phyloP scores from a whole-genome alignment of 2,329 filamentous ascomycete genomes.

The Pochonia chlamydosporia region DNA sequence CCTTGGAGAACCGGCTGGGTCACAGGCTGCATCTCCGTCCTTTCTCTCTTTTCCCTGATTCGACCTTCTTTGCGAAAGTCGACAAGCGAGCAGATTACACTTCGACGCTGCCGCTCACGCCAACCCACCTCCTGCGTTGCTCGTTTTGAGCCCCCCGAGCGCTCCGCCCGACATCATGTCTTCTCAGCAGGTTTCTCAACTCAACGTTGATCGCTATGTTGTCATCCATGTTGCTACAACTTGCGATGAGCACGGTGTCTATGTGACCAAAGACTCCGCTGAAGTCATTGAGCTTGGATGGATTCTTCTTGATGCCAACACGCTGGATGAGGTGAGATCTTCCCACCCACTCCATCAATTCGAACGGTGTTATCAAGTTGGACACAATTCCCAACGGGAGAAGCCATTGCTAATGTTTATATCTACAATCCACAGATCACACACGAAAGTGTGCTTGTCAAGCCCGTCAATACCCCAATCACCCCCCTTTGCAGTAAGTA shows the following conservation, averaged over 20 bases:
- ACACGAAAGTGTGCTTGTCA: conserved; percentile 93
- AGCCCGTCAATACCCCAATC: conserved; percentile 97
- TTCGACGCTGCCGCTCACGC: conserved; percentile 10
- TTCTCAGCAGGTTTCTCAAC: conserved; percentile 42
- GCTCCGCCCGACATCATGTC: conserved; percentile 26
- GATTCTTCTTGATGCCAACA: conserved; percentile 91
- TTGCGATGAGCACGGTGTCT: conserved; percentile 98
- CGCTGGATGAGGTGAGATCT: conserved; percentile 77
- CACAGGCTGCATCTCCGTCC: conserved; percentile 27
- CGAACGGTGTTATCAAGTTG: too few relatives aligned
- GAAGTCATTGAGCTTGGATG: conserved; percentile 99
- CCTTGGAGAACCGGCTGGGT: conserved; percentile 27
- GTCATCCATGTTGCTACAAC: conserved; percentile 98
- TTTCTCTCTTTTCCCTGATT: conserved; percentile 16
- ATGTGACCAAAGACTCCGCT: conserved; percentile 97
- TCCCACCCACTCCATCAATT: conserved; percentile 7
- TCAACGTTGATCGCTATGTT: conserved; percentile 89
- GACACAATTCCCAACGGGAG: too few relatives aligned
- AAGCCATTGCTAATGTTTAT: conserved; percentile 9
- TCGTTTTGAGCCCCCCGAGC: conserved; percentile 12
- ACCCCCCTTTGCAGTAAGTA: conserved; percentile 97
- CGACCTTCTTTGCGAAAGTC: conserved; percentile 12
- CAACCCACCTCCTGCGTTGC: conserved; percentile 11
- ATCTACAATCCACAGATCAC: conserved; percentile 59
- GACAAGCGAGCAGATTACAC: conserved; percentile 10